These are phyloP conservation scores for Chalciporus sp. DNA, from an alignment of 1,284 basidiomycete genomes.

Conservation along the genomic window DNA sequence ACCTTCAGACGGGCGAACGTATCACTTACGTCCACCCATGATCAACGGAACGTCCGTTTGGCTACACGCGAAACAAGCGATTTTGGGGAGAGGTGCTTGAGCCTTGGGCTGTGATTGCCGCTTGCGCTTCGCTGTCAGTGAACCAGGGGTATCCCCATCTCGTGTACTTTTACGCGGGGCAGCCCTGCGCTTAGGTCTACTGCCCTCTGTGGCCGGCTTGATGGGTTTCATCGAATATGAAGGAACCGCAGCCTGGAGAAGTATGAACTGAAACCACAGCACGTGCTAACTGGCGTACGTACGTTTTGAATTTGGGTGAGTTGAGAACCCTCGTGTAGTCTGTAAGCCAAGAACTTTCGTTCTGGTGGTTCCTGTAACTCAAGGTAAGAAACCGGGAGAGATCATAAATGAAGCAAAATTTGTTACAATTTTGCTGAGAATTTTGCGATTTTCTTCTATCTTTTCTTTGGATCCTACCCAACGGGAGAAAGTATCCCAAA, in stretches of 20 bases:
- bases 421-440: slow-evolving; percentile 46
- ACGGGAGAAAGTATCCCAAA: slow-evolving; percentile 56
- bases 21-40: slow-evolving; percentile 64
- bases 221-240: slow-evolving; percentile 57
- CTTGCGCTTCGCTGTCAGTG: slow-evolving; percentile 31
- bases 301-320: slow-evolving; percentile 62
- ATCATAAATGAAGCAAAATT: neutral
- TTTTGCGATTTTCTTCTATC: slow-evolving; percentile 43
- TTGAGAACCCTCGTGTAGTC: slow-evolving; percentile 54
- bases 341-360: slow-evolving; percentile 58
- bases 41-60: slow-evolving; percentile 71
- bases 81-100: slow-evolving; percentile 37
- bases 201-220: slow-evolving; percentile 40
- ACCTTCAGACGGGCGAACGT: neutral
- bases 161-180: slow-evolving; percentile 25
- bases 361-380: slow-evolving; percentile 38
- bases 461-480: slow-evolving; percentile 61
- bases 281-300: slow-evolving; percentile 5
- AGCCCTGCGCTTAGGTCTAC: slow-evolving; percentile 35
- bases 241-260: slow-evolving; percentile 46
- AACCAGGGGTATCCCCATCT: slow-evolving; percentile 21
- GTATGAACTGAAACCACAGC: neutral
- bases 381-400: slow-evolving; percentile 1
- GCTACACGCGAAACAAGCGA: slow-evolving; percentile 61
- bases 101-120: slow-evolving; percentile 29